Conservation (phyloP, 257 asterid genomes). For the Solanum appendiculatum region DNA sequence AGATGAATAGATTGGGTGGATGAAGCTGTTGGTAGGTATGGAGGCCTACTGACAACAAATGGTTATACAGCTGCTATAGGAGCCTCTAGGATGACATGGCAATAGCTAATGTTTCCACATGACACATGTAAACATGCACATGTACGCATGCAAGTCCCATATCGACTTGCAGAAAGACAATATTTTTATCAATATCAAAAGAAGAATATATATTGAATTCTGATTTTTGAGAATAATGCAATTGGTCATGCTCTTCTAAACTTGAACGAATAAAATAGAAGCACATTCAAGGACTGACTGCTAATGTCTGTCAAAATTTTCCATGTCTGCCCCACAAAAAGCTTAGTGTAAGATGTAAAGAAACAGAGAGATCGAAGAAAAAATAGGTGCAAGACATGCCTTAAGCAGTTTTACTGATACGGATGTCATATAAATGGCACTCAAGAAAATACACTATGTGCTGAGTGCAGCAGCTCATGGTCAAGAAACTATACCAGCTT, state of each 20-base stretch:
- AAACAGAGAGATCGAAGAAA: neutral
- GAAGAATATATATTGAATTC: neutral
- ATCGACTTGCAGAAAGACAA: neutral
- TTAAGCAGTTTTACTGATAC: neutral
- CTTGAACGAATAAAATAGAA: neutral
- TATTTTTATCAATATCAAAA: neutral
- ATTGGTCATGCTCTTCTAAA: neutral
- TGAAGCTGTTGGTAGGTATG: neutral
- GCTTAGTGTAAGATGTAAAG: neutral
- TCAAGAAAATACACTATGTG: neutral
- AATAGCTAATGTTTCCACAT: neutral
- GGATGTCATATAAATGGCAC: neutral
- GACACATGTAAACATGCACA: neutral
- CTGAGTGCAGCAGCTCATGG: neutral
- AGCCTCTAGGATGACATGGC: neutral
- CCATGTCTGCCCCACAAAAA: neutral
- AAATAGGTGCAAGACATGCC: neutral
- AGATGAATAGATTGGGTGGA: neutral
- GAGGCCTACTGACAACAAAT: neutral
- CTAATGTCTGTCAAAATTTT: neutral
- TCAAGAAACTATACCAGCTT: slow-evolving; percentile 49
- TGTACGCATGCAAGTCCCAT: neutral
- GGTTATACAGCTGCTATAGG: neutral
- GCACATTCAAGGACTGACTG: neutral
- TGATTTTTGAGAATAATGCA: neutral